Base-by-base conservation (phyloP, 83 land plant species). In the Diphasiastrum complanatum region DNA sequence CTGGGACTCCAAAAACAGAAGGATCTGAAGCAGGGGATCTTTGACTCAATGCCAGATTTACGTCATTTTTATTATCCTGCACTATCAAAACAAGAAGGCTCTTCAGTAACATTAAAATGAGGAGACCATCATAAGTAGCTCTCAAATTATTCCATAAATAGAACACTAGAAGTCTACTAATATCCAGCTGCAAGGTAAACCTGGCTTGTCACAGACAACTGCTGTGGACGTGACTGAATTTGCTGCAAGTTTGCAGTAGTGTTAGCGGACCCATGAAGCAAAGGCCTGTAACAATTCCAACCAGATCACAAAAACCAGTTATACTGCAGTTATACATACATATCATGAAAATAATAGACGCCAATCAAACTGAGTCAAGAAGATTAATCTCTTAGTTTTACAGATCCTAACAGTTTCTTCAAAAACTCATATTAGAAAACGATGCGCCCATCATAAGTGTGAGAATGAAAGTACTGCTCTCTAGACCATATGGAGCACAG, bases 1-100 rank as follows among this genome's bases (percentile, higher is more conserved):
- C 95, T 48, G 89, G 84, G 25, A 84, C 76, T 36, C 95, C 95
- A 49, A 81, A 79, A 40, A 90, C 60, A 59, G 92, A 77, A 48
- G 84, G 81, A 27, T 90, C 97, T 41, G 92, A 71, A 50, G 81
- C 85, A 63, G 85, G 75, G 25, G 92, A 72, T 71, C 83, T 72
- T 38, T 86, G 91, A 52, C 75, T 64, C 45, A 77, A 69, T 47
- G 75, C 80, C 46, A 84, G 37, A 33, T 70, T 80, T 4, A 66
- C 72, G 46, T 89, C 90, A 51, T 68, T 59, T 68, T 80, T 89
- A 46, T 73, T 80, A 52, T 87, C 87, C 92, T 87, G 62, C 26
- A 65, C 55, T 24, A 26, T 2, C 2, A 8, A 29, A 23, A 60
- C 10, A n/a, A 60, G 25, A 60, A 31, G 34, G 5, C 16, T 5